phyloP scores from a whole-genome alignment of 768 basidiomycete genomes.

The Leucocoprinus sp. region DNA sequence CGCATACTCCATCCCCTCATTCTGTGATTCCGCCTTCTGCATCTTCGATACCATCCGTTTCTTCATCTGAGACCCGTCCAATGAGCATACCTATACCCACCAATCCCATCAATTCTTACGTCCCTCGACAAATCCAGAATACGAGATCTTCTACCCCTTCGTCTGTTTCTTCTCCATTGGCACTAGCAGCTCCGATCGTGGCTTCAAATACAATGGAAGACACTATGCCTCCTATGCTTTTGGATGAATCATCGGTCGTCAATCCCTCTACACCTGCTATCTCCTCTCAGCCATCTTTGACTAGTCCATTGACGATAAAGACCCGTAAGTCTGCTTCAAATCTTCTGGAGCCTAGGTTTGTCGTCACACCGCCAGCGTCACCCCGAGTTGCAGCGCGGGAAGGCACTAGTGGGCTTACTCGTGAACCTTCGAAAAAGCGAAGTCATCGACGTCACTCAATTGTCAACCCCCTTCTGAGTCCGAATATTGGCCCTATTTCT shows the following conservation, averaged over 20 bases:
- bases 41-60: constrained; percentile 16
- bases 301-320: constrained; percentile 27
- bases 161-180: constrained; percentile 81
- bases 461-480: constrained; percentile 52
- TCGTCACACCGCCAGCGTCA: constrained; percentile 71
- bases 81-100: constrained; percentile 14
- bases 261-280: constrained; percentile 7
- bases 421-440: constrained; percentile 44
- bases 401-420: constrained; percentile 24
- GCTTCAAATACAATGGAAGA: constrained; percentile 58
- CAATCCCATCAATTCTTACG: constrained; percentile 17
- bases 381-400: constrained; percentile 48
- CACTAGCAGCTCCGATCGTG: constrained; percentile 76
- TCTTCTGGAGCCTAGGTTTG: constrained; percentile 54
- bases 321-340: constrained; percentile 61
- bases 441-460: constrained; percentile 68
- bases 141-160: constrained; percentile 85
- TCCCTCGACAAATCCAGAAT: constrained; percentile 36
- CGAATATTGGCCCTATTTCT: constrained; percentile 66
- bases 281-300: neutral
- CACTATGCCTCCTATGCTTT: constrained; percentile 53
- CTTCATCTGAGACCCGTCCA: constrained; percentile 19
- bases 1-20: neutral
- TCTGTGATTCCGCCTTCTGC: constrained; percentile 20
- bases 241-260: constrained; percentile 38